Evolutionary conservation across 1,284 basidiomycete species (phyloP).

Genomic region (Malassezia equina): DNA sequence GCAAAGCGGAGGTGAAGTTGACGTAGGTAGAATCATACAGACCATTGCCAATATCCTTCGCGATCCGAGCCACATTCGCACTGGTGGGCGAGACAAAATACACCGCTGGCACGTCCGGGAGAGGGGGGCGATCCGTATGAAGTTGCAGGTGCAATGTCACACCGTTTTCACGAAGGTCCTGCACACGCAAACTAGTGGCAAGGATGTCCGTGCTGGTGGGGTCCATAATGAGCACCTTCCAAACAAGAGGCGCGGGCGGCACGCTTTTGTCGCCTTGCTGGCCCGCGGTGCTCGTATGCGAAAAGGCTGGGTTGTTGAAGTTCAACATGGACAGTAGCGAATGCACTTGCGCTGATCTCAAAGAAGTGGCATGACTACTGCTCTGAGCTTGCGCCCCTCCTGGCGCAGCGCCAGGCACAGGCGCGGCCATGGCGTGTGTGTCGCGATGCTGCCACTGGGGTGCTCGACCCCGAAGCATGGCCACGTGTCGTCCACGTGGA

Average conservation of each 20-base stretch:
- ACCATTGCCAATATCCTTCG: conserved; percentile 60
- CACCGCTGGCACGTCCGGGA: conserved; percentile 90
- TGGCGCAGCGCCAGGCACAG: background rate
- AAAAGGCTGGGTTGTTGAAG: conserved; percentile 34
- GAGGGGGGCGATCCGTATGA: conserved; percentile 73
- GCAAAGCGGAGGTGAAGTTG: conserved; percentile 85
- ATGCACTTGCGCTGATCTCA: conserved; percentile 35
- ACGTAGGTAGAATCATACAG: conserved; percentile 89
- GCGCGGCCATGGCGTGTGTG: background rate
- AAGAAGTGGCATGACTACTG: background rate
- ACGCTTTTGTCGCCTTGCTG: conserved; percentile 5
- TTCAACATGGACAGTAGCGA: conserved; percentile 41
- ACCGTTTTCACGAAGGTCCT: conserved; percentile 88
- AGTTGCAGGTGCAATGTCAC: conserved; percentile 97
- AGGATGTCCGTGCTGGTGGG: conserved; percentile 91
- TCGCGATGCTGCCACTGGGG: background rate
- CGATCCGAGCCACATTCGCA: conserved; percentile 63
- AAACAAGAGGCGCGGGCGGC: conserved; percentile 62
- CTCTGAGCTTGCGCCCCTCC: background rate
- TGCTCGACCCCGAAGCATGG: background rate
- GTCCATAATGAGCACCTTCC: conserved; percentile 94
- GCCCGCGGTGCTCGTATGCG: conserved; percentile 21
- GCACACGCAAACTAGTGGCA: conserved; percentile 85
- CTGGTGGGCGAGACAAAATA: conserved; percentile 92
- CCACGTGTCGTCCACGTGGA: background rate